phyloP scores from a whole-genome alignment of 306 rosid species.

The Sicyos edulis region DNA sequence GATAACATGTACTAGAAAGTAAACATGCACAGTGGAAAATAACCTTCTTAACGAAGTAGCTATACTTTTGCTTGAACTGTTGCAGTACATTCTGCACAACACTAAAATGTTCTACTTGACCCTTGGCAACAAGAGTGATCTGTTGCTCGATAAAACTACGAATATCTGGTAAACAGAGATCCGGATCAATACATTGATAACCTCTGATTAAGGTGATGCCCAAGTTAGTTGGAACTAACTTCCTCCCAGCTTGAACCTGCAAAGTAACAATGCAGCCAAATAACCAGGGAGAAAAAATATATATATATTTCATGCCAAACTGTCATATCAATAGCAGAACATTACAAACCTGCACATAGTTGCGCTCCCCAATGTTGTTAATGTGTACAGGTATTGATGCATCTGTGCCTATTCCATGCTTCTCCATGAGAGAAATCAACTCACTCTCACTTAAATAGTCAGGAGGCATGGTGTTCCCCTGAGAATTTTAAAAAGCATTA shows the following conservation, averaged over 20 bases:
- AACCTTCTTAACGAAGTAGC: conserved; percentile 90
- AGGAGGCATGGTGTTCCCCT: conserved; percentile 83
- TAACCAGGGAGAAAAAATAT: background rate
- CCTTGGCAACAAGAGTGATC: conserved; percentile 82
- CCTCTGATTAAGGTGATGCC: conserved; percentile 91
- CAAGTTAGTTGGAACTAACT: conserved; percentile 71
- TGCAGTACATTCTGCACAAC: conserved; percentile 84
- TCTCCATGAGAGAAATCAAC: conserved; percentile 94
- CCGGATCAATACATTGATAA: conserved; percentile 91
- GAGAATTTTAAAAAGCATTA: conserved; percentile 24
- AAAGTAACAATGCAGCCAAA: conserved; percentile 32
- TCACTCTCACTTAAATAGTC: conserved; percentile 93
- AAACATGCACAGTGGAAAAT: conserved; percentile 16
- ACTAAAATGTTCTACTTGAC: conserved; percentile 66
- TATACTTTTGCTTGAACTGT: conserved; percentile 79
- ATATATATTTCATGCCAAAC: background rate
- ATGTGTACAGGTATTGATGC: conserved; percentile 93
- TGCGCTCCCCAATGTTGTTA: conserved; percentile 94
- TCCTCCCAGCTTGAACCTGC: conserved; percentile 94
- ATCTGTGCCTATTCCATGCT: conserved; percentile 94
- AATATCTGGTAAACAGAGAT: conserved; percentile 95
- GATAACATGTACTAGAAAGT: background rate
- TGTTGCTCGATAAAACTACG: conserved; percentile 99
- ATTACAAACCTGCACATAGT: conserved; percentile 77
- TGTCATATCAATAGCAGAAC: background rate